phyloP scores from a whole-genome alignment of 495 filamentous ascomycete species.

The Aspergillus asperescens region DNA sequence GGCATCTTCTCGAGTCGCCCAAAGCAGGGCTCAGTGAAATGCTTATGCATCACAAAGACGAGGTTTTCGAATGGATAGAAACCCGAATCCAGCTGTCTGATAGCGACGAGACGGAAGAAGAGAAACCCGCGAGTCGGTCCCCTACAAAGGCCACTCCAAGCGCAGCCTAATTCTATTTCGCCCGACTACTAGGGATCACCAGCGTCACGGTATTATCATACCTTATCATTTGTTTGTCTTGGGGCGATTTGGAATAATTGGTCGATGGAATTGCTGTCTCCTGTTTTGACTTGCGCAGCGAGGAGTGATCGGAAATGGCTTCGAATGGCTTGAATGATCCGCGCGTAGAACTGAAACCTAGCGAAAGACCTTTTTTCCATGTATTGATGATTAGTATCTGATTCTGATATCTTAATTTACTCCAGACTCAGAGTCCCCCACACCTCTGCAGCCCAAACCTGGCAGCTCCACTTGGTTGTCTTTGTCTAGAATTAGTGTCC shows the following conservation, averaged over 20 bases:
- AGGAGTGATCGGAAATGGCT: not conserved
- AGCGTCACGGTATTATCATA: not conserved
- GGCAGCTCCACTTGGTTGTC: not conserved
- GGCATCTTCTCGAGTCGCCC: conserved; percentile 51
- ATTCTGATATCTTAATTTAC: not conserved
- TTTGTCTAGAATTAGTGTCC: not conserved
- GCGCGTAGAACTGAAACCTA: conserved; percentile 7
- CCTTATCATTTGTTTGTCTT: conserved; percentile 4
- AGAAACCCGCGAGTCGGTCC: conserved; percentile 18
- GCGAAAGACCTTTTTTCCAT: not conserved
- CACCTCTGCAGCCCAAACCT: not conserved
- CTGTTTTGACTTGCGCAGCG: not conserved
- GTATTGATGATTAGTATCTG: not conserved
- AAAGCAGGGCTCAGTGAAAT: conserved; percentile 55
- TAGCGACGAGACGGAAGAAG: conserved; percentile 30
- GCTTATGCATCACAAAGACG: conserved; percentile 53
- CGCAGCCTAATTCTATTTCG: conserved; percentile 2
- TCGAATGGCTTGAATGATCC: not conserved
- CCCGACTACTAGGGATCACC: not conserved
- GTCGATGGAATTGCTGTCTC: not conserved
- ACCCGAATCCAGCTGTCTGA: conserved; percentile 34
- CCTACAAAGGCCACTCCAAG: conserved; percentile 10
- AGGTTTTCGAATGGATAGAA: conserved; percentile 52
- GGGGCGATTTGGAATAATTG: not conserved
- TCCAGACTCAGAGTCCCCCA: too few species aligned